phyloP scores from a whole-genome alignment of 331 rosid species.

The Pyracantha coccinea region DNA sequence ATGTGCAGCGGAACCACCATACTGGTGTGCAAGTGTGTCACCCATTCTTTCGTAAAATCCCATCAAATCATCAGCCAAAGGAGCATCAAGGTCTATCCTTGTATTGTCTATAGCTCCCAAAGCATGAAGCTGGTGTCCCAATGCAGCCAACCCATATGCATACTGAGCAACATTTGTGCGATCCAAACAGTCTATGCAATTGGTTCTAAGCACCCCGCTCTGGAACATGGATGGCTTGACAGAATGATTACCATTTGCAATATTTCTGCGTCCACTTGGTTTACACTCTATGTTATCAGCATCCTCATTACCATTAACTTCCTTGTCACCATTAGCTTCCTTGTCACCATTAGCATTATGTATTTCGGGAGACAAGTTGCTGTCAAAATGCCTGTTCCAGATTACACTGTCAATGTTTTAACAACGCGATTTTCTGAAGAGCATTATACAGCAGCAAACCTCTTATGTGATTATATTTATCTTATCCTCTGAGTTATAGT shows the following conservation, averaged over 20 bases:
- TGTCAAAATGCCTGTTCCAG: slow-evolving; percentile 22
- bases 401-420: background rate
- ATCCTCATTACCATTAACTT: slow-evolving; percentile 6
- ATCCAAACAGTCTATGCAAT: slow-evolving; percentile 51
- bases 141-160: slow-evolving; percentile 48
- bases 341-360: background rate
- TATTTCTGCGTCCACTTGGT: slow-evolving; percentile 9
- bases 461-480: background rate
- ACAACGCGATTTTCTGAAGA: background rate
- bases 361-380: slow-evolving; percentile 11
- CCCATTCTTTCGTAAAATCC: slow-evolving; percentile 54
- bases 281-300: slow-evolving; percentile 6
- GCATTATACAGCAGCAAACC: background rate
- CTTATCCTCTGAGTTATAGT: background rate
- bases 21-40: slow-evolving; percentile 48
- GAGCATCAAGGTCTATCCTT: slow-evolving; percentile 30
- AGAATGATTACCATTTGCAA: slow-evolving; percentile 24
- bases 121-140: slow-evolving; percentile 45
- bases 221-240: slow-evolving; percentile 24
- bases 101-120: slow-evolving; percentile 28
- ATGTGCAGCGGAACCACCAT: slow-evolving; percentile 55
- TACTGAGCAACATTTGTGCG: slow-evolving; percentile 53
- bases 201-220: slow-evolving; percentile 44
- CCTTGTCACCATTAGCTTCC: background rate
- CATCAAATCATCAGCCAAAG: slow-evolving; percentile 42